Percentiles rank a stretch among this genome's conserved stretches.
These are phyloP conservation scores for Leavenworthia alabamica DNA, from an alignment of 345 rosid species.

Conservation along the genomic window DNA sequence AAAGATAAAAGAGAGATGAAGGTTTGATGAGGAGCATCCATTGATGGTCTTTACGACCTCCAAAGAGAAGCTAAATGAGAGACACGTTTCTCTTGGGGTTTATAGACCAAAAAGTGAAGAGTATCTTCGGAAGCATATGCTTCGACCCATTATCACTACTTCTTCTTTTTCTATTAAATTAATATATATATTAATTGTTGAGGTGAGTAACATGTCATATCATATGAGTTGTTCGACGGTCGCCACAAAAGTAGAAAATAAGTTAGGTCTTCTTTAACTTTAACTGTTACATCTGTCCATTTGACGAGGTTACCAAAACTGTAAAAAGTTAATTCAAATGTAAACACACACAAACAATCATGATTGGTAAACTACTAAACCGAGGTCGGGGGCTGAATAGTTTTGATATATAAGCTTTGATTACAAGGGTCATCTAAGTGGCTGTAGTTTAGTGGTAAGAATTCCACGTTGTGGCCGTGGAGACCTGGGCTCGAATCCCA, in stretches of 20 bases:
- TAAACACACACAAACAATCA: not conserved
- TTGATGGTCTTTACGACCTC: conserved; percentile 24
- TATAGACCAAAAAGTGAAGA: conserved; percentile 20
- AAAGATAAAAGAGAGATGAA: not conserved
- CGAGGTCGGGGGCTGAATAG: no score
- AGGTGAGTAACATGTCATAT: conserved; percentile 18
- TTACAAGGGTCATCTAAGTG: no score
- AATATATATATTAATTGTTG: not conserved
- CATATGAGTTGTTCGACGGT: conserved; percentile 21
- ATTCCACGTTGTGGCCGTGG: conserved; percentile 89
- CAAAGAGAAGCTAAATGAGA: conserved; percentile 21
- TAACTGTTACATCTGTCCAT: conserved; percentile 6
- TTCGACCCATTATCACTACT: conserved; percentile 18
- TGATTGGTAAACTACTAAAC: no score
- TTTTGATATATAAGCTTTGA: no score
- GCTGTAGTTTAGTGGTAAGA: conserved; percentile 89
- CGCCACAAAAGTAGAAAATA: conserved; percentile 12
- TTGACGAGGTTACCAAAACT: conserved; percentile 15
- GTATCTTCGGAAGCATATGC: conserved; percentile 32
- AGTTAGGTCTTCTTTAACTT: conserved; percentile 1
- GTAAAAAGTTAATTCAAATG: not conserved
- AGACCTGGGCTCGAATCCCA: conserved; percentile 90
- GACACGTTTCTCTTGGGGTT: conserved; percentile 11
- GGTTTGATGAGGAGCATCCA: conserved; percentile 16
- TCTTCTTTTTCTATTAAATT: not conserved